These are phyloP conservation scores for Paraphaeosphaeria sporulosa DNA, from an alignment of 2,329 filamentous ascomycete genomes.

Conservation along the genomic window DNA sequence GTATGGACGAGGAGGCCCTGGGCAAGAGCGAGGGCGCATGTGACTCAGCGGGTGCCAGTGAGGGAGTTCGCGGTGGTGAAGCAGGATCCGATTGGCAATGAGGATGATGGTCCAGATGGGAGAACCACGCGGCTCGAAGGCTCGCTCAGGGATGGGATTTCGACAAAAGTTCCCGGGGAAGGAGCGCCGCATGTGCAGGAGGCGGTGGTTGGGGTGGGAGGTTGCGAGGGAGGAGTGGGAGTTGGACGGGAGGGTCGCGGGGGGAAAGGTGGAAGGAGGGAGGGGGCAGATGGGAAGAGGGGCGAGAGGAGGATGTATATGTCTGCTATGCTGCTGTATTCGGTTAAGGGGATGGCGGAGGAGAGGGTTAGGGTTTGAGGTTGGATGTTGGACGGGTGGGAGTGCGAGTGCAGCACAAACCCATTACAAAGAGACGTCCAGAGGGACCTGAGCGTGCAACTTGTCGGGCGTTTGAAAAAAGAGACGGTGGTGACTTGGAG, in stretches of 20 bases:
- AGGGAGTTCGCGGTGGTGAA: conserved; percentile 29
- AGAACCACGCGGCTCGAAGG: neutral
- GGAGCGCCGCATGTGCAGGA: too few relatives aligned
- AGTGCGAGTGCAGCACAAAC: neutral
- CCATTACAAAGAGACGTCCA: too few relatives aligned
- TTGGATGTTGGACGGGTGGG: conserved; percentile 16
- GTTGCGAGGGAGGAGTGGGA: conserved; percentile 77
- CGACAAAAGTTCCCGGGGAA: conserved; percentile 79
- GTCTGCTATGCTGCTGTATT: conserved; percentile 88
- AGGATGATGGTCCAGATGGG: neutral
- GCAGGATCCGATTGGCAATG: conserved; percentile 22
- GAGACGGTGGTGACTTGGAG: too few relatives aligned
- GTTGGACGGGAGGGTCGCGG: conserved; percentile 78
- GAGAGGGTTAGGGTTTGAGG: conserved; percentile 18
- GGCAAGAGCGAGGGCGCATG: conserved; percentile 15
- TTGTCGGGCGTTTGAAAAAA: too few relatives aligned
- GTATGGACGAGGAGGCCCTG: conserved; percentile 40
- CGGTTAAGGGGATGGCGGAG: conserved; percentile 71
- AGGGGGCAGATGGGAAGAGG: conserved; percentile 53
- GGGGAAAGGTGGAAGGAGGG: conserved; percentile 65
- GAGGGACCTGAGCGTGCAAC: too few relatives aligned
- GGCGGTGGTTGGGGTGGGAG: conserved; percentile 83
- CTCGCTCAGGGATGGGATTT: conserved; percentile 56
- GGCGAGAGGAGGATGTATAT: conserved; percentile 84
- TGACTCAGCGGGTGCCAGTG: conserved; percentile 32